Evolutionary conservation across 139 green algal genomes (phyloP), one percentile per base, ranked within the genome.

Genomic region (Picochlorum costavermella): DNA sequence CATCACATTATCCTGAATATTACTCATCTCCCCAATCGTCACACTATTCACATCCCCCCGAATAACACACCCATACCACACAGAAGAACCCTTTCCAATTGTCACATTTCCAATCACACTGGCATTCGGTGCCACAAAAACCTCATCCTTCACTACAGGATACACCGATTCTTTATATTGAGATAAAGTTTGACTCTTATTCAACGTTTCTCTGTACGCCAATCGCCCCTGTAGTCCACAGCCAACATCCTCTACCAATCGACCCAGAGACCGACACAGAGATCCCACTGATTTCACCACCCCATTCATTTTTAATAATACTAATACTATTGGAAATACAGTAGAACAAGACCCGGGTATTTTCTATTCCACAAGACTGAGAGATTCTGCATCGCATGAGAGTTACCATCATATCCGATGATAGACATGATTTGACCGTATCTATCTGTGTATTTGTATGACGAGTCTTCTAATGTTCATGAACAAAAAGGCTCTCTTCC

Each of bases 1-100:
- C 2, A 97, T 61, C 3, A 70, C 83, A 29, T 88, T 88, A 68
- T 98, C 92, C 72, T 92, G 83, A 49, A 98, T 87, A 74, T 88
- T 95, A 60, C 83, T 92, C 65, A 84, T 87, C 29, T 77, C 67
- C 8, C 90, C 91, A 2, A 98, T 70, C 2, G 48, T 65, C 31
- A 98, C 90, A 63, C 63, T 68, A 74, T 96, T 96, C 13, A 98
- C 89, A 66, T 98, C 92, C 11, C 84, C 92, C 72, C 92, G 61
- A 16, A 98, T 58, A 1, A 96, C 76, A 2, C 86, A 81, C 2
- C 86, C 86, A 72, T 98, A 96, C 90, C 90, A 97, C 6, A 98
- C 76, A 4, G 84, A 91, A 0, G 78, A 82, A 6, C 76, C 73
- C 11, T 81, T 72, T 26, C 90, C 86, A 13, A 98, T 66, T 9